phyloP scores from a whole-genome alignment of 2,329 filamentous ascomycete genomes.

The Fusarium sp. region DNA sequence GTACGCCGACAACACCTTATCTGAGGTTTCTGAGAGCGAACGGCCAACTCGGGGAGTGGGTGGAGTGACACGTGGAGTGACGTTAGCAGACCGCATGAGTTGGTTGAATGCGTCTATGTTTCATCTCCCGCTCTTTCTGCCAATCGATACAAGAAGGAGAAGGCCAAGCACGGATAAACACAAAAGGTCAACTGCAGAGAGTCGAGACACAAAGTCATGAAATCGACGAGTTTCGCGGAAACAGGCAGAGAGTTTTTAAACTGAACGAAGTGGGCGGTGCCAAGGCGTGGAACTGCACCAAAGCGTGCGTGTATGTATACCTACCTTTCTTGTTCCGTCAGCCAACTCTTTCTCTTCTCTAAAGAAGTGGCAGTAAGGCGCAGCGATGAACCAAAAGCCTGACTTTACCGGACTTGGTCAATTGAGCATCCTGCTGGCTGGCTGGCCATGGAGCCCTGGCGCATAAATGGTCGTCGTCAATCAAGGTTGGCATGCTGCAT shows the following conservation, averaged over 20 bases:
- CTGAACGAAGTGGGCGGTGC: background rate
- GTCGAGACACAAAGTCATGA: background rate
- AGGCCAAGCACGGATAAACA: constrained; percentile 4
- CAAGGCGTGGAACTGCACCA: background rate
- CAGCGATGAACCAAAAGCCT: constrained; percentile 30
- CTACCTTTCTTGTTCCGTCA: background rate
- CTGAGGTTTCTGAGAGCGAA: constrained; percentile 31
- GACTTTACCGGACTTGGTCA: constrained; percentile 19
- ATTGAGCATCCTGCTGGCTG: constrained; percentile 22
- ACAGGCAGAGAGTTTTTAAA: background rate
- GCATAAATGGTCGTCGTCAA: constrained; percentile 9
- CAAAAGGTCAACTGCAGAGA: background rate
- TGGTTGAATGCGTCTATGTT: constrained; percentile 37
- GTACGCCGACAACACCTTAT: constrained; percentile 44
- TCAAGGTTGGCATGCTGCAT: constrained; percentile 27
- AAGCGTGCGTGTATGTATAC: background rate
- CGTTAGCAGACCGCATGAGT: constrained; percentile 24
- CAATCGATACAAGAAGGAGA: constrained; percentile 24
- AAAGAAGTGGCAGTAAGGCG: constrained; percentile 12
- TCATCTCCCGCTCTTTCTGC: constrained; percentile 26
- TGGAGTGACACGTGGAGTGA: constrained; percentile 2
- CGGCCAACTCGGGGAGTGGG: constrained; percentile 17
- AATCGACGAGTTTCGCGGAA: background rate
- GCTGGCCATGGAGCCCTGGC: background rate
- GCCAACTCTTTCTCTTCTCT: background rate